These are phyloP conservation scores for Crassisporium funariophilum DNA, from an alignment of 768 basidiomycete genomes.

Conservation along the genomic window DNA sequence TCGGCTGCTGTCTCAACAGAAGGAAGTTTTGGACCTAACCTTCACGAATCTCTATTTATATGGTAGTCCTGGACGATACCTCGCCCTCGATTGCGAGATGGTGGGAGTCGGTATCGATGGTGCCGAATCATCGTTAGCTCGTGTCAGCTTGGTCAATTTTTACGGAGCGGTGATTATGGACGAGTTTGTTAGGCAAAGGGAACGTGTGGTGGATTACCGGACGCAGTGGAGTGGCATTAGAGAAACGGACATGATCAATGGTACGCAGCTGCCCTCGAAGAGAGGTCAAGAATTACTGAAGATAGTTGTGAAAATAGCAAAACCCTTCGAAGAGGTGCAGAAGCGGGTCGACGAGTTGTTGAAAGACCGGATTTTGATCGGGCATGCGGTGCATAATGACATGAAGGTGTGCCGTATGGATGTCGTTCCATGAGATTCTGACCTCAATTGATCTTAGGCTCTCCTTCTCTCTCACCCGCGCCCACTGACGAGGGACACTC, in stretches of 20 bases:
- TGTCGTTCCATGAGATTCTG: constrained; percentile 1
- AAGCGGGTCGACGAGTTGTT: constrained; percentile 73
- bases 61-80: constrained; percentile 68
- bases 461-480: constrained; percentile 74
- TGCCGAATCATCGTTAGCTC: constrained; percentile 80
- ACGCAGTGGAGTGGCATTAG: constrained; percentile 90
- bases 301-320: constrained; percentile 46
- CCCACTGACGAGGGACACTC: constrained; percentile 68
- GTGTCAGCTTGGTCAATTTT: constrained; percentile 90
- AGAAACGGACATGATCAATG: constrained; percentile 68
- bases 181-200: constrained; percentile 82
- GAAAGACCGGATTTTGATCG: constrained; percentile 79
- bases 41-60: too few relatives aligned
- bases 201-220: constrained; percentile 89
- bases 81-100: constrained; percentile 97
- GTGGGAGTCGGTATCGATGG: constrained; percentile 91
- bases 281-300: neutral
- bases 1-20: too few relatives aligned
- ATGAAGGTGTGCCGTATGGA: constrained; percentile 61
- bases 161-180: constrained; percentile 80
- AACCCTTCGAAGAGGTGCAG: constrained; percentile 79
- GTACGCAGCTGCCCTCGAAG: constrained; percentile 34
- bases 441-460: constrained; percentile 40
- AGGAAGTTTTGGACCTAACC: too few relatives aligned
- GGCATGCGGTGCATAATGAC: constrained; percentile 92